Conservation (phyloP, 352 stramenopile species). For the Pythium aristosporum region DNA sequence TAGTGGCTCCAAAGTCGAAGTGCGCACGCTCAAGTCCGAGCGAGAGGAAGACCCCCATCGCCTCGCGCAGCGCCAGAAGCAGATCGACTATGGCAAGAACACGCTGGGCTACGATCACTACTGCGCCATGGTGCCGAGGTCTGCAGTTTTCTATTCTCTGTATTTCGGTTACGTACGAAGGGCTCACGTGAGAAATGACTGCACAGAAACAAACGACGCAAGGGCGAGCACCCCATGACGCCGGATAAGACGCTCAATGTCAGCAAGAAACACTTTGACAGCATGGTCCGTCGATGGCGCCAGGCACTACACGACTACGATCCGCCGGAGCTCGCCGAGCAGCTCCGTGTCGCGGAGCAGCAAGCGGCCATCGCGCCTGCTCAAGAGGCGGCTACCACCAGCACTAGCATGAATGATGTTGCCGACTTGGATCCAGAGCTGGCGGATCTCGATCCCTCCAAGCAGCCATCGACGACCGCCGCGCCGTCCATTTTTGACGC, state of each 20-base stretch:
- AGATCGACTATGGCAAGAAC: conserved; percentile 93
- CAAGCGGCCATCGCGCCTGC: background rate
- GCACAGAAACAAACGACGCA: conserved; percentile 43
- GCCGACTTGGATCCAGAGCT: conserved; percentile 24
- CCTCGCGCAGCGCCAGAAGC: conserved; percentile 89
- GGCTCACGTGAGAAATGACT: background rate
- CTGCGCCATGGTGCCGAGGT: conserved; percentile 61
- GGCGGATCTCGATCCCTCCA: conserved; percentile 28
- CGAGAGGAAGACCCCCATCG: conserved; percentile 79
- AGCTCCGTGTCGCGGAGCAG: conserved; percentile 15
- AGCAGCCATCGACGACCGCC: conserved; percentile 1
- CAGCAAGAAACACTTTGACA: conserved; percentile 85
- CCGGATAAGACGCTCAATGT: conserved; percentile 75
- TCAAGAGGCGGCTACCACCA: background rate
- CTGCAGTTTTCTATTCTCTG: background rate
- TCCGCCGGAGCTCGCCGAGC: conserved; percentile 49
- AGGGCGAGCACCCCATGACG: conserved; percentile 64
- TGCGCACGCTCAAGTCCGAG: conserved; percentile 54
- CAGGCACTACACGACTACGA: conserved; percentile 82
- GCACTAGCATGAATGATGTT: background rate
- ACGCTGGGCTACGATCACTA: conserved; percentile 90
- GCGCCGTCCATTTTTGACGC: conserved; percentile 66
- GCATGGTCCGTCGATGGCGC: conserved; percentile 74
- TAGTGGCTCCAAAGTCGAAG: conserved; percentile 9
- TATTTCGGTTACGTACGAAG: background rate